These are phyloP conservation scores for Chlamydomonas eustigma DNA, from an alignment of 139 green algal species.

Conservation along the genomic window DNA sequence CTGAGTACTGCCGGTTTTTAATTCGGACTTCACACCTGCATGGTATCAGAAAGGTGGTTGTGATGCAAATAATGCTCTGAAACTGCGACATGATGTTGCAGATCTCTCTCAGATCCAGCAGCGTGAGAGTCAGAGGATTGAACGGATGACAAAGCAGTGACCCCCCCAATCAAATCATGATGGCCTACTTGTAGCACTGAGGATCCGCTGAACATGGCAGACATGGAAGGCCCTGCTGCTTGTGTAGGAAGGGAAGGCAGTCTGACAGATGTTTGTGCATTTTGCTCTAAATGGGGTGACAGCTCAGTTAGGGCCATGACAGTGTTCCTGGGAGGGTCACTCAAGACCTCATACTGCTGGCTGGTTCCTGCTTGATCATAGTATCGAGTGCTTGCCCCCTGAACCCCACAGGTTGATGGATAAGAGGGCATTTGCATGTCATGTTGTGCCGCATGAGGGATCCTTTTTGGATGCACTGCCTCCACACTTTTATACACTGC, in stretches of 20 bases:
- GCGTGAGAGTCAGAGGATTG: neutral
- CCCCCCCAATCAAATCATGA: neutral
- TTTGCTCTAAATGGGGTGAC: no score
- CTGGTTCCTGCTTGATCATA: no score
- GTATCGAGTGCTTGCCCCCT: no score
- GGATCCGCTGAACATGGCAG: neutral
- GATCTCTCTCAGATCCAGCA: no score
- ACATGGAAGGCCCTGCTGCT: neutral
- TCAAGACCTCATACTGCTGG: no score
- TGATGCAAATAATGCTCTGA: neutral
- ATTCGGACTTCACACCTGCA: no score
- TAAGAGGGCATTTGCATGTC: no score
- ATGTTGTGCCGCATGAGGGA: neutral
- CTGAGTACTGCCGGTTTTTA: no score
- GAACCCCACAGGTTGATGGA: no score
- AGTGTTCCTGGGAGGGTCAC: no score
- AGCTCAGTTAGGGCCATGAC: no score
- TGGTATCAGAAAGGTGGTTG: neutral
- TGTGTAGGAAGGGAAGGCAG: neutral
- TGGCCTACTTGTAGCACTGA: neutral
- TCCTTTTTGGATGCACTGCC: neutral
- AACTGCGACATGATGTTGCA: neutral
- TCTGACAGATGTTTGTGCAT: neutral
- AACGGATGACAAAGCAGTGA: neutral
- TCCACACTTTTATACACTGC: neutral